Evolutionary conservation across 371 early-diverging fungal species (phyloP), one percentile per base, ranked within the genome.

Genomic region (Mucor racemosus): DNA sequence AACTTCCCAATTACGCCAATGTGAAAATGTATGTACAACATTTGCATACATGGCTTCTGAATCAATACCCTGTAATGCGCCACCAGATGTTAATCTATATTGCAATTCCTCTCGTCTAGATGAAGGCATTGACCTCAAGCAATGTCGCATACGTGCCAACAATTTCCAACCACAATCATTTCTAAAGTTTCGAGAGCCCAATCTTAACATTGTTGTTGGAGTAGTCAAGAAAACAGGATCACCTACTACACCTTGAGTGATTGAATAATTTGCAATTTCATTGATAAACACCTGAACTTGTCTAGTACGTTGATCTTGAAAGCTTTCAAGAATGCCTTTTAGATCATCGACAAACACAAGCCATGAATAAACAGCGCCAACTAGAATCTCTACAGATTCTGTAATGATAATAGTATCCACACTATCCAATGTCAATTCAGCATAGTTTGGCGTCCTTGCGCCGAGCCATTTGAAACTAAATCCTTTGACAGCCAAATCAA

Each of bases 91-190:
- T 9, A 89, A 73, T 8, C 71, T 56, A 17, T 76, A 75, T 34
- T 90, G 87, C 1, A 89, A 65, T 36, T 70, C 72, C 15, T 79
- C 81, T 8, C 77, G 72, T 9, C 64, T 68, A 5, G 71, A 61
- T 21, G 68, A 19, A 7, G 82, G 77, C 80, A 88, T 82, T 1
- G 67, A 62, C 0, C 87, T 75, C 61, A 88, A 74, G 59, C 88
- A 88, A 66, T 90, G 88, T 9, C 94, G 80, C 68, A 94, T 81
- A 41, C 91, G 87, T 4, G 84, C 85, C 6, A 95, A 66, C 3
- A 95, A 60, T 64, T 91, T 93, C 95, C 95, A 95, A 14, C 91
- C 91, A 11, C 83, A 82, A 65, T 91, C 91, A 13, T 82, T 84
- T 64, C 93, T 87, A 60, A 88, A 87, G 59, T 83, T 79, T 7